These are phyloP conservation scores for Fusarium palustre DNA, from an alignment of 2,329 filamentous ascomycete species.

Conservation along the genomic window DNA sequence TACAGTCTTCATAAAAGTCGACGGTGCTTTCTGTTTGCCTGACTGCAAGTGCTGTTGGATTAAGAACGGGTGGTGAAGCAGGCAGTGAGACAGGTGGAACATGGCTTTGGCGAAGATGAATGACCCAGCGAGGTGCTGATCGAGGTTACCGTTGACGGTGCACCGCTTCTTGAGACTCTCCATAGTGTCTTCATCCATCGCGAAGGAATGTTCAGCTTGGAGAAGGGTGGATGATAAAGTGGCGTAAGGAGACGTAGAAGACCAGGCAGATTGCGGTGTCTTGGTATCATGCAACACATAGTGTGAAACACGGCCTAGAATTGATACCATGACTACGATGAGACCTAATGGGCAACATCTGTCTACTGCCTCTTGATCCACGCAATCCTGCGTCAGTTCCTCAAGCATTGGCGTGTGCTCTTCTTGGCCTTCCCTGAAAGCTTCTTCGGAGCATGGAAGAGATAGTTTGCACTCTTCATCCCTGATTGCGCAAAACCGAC, in stretches of 20 bases:
- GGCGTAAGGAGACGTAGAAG: conserved; percentile 1
- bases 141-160: neutral
- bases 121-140: conserved; percentile 7
- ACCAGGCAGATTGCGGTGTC: neutral
- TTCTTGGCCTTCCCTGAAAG: neutral
- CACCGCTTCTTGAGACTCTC: conserved; percentile 7
- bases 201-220: conserved; percentile 14
- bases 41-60: conserved; percentile 18
- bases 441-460: conserved; percentile 5
- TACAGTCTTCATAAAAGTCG: conserved; percentile 10
- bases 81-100: conserved; percentile 17
- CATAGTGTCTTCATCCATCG: conserved; percentile 3
- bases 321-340: conserved; percentile 12
- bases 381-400: neutral
- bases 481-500: conserved; percentile 13
- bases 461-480: conserved; percentile 15
- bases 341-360: conserved; percentile 2
- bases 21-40: conserved; percentile 10
- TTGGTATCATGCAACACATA: conserved; percentile 7
- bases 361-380: conserved; percentile 12
- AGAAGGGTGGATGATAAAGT: conserved; percentile 2
- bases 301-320: conserved; percentile 12
- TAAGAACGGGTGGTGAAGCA: conserved; percentile 13
- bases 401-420: neutral
- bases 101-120: conserved; percentile 27